Percentiles rank a stretch among this genome's conserved stretches.
phyloP scores from a whole-genome alignment of 495 filamentous ascomycete species.

The Hypoxylon lenormandii region DNA sequence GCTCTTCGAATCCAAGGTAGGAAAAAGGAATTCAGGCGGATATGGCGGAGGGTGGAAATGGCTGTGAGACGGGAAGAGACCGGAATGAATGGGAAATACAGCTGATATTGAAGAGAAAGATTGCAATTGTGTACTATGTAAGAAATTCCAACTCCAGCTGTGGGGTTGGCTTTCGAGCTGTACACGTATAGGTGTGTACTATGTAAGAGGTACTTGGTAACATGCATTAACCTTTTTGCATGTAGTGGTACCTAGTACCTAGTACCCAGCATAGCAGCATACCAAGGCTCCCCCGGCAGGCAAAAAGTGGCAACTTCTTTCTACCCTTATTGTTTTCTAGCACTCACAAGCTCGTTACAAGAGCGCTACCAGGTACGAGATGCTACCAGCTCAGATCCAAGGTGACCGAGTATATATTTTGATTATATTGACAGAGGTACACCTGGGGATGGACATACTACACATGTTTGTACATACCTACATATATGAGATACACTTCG shows the following conservation, averaged over 20 bases:
- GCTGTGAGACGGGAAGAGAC: conserved; percentile 40
- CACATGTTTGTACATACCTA: too few relatives aligned
- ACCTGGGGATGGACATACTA: too few relatives aligned
- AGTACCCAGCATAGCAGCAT: too few relatives aligned
- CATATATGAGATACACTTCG: neutral
- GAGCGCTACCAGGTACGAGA: too few relatives aligned
- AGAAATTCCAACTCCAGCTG: conserved; percentile 6
- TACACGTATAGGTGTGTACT: too few relatives aligned
- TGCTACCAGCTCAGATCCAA: neutral
- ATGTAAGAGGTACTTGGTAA: too few relatives aligned
- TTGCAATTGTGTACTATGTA: conserved; percentile 23
- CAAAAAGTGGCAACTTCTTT: neutral
- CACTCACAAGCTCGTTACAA: too few relatives aligned
- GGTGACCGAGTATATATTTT: neutral
- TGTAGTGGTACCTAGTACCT: too few relatives aligned
- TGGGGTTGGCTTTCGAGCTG: conserved; percentile 9
- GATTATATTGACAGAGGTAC: too few relatives aligned
- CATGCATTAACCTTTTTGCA: too few relatives aligned
- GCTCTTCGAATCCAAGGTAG: conserved; percentile 26
- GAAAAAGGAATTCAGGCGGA: conserved; percentile 35
- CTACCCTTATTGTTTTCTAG: too few relatives aligned
- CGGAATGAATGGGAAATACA: conserved; percentile 42
- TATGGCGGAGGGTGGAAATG: conserved; percentile 37
- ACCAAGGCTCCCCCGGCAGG: conserved; percentile 1
- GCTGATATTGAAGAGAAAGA: conserved; percentile 38